Evolutionary conservation across 2,329 filamentous ascomycete genomes (phyloP).

Genomic region (Ophiocordyceps robertsii): DNA sequence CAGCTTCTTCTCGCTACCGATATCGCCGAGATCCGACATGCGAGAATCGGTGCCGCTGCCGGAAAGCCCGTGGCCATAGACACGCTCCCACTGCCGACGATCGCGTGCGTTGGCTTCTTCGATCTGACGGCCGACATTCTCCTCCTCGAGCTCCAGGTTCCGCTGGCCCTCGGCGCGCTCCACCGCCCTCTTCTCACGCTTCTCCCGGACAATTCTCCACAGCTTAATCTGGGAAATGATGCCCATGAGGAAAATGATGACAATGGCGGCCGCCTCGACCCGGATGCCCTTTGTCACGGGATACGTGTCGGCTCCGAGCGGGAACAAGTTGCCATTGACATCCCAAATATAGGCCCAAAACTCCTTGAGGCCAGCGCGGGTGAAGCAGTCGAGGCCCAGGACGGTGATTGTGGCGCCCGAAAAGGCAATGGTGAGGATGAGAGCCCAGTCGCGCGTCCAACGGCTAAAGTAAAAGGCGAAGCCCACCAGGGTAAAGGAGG

Average conservation of each 20-base stretch:
- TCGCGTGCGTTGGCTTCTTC: constrained; percentile 50
- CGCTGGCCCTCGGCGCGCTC: constrained; percentile 35
- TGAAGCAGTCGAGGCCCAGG: constrained; percentile 84
- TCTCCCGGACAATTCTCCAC: constrained; percentile 66
- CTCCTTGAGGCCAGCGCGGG: constrained; percentile 79
- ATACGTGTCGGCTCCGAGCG: constrained; percentile 61
- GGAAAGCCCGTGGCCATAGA: constrained; percentile 50
- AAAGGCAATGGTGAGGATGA: constrained; percentile 69
- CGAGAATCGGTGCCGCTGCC: constrained; percentile 21
- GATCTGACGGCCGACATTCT: constrained; percentile 53
- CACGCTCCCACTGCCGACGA: constrained; percentile 59
- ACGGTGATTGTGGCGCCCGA: constrained; percentile 66
- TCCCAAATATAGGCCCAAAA: constrained; percentile 92
- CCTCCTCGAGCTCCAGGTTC: constrained; percentile 51
- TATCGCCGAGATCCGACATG: constrained; percentile 38
- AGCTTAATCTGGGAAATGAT: constrained; percentile 75
- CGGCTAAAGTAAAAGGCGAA: constrained; percentile 70
- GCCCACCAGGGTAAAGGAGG: constrained; percentile 50
- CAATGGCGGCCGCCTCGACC: constrained; percentile 67
- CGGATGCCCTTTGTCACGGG: constrained; percentile 76
- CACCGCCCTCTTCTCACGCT: constrained; percentile 37
- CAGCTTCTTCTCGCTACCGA: constrained; percentile 31
- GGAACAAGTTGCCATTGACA: constrained; percentile 70
- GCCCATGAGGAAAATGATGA: constrained; percentile 63
- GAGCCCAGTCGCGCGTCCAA: constrained; percentile 62